These are phyloP conservation scores for Peltaster fructicola DNA, from an alignment of 2,329 filamentous ascomycete genomes.

Conservation along the genomic window DNA sequence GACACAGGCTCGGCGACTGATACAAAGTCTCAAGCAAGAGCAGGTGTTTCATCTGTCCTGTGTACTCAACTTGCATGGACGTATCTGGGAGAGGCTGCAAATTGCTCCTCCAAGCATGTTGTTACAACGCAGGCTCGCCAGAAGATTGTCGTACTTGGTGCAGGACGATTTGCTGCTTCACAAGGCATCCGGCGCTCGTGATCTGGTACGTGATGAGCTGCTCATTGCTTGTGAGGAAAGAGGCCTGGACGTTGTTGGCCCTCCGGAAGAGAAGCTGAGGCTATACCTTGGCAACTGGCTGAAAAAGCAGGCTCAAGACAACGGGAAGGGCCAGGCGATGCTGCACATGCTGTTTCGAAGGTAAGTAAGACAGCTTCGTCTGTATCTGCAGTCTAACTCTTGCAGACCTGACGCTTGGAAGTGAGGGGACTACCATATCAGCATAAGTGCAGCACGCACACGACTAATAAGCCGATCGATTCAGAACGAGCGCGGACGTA, in stretches of 20 bases:
- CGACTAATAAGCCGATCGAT: no score
- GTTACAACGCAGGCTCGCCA: slow-evolving; percentile 35
- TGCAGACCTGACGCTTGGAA: no score
- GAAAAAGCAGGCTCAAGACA: slow-evolving; percentile 21
- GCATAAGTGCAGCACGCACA: no score
- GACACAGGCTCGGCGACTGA: no score
- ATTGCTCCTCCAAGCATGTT: slow-evolving; percentile 31
- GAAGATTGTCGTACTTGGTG: slow-evolving; percentile 44
- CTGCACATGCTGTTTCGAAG: slow-evolving; percentile 19
- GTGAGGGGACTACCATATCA: no score
- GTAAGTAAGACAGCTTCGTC: no score
- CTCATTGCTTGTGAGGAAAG: slow-evolving; percentile 21
- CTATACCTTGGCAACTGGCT: slow-evolving; percentile 23
- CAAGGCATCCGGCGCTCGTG: slow-evolving; percentile 44
- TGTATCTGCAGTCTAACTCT: no score
- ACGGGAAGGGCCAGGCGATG: slow-evolving; percentile 12
- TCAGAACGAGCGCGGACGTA: no score
- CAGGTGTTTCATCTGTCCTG: slow-evolving; percentile 25
- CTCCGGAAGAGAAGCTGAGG: slow-evolving; percentile 11
- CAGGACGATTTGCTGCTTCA: slow-evolving; percentile 54
- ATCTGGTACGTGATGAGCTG: slow-evolving; percentile 25
- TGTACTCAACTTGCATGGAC: slow-evolving; percentile 24
- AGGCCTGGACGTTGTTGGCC: slow-evolving; percentile 17
- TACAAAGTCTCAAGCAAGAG: slow-evolving; percentile 15
- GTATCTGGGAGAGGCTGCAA: slow-evolving; percentile 27